Conservation (phyloP, 192 early-diverging fungal genomes). For the Spizellomyces punctatus region DNA sequence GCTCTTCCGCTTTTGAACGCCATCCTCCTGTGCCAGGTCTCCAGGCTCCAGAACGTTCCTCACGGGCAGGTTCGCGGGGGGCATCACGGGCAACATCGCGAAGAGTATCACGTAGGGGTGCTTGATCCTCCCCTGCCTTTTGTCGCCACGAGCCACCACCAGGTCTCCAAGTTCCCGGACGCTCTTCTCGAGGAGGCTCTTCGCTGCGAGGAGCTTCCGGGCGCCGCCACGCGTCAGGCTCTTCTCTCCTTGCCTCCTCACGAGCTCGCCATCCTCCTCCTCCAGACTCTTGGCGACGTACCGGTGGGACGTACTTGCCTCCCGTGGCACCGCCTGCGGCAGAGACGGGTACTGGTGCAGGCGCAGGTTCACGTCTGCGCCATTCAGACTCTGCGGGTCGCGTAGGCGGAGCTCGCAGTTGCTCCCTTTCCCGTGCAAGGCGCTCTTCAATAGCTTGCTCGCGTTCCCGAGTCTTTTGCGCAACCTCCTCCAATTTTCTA, state of each 20-base stretch:
- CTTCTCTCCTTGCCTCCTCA: neutral
- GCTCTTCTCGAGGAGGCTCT: neutral
- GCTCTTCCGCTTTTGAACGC: too few species aligned
- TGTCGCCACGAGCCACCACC: constrained; percentile 1
- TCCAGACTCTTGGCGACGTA: constrained; percentile 8
- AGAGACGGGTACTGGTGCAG: constrained; percentile 22
- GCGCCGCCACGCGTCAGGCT: neutral
- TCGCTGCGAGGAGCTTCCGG: constrained; percentile 6
- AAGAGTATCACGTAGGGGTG: neutral
- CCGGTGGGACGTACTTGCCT: constrained; percentile 32
- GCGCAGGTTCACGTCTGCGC: constrained; percentile 5
- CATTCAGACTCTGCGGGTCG: neutral
- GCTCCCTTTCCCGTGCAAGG: constrained; percentile 9
- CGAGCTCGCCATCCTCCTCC: constrained; percentile 11
- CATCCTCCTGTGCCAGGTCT: neutral
- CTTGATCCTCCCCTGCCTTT: neutral
- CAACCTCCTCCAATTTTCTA: constrained; percentile 28
- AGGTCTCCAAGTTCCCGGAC: neutral
- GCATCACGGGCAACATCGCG: neutral
- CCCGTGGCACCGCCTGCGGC: constrained; percentile 4
- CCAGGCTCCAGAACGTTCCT: neutral
- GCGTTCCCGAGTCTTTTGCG: constrained; percentile 29
- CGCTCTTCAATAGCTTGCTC: constrained; percentile 33
- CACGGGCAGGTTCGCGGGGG: constrained; percentile 11
- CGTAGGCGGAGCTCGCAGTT: neutral